Conservation (phyloP, 2,329 filamentous ascomycete species). For the Lasiodiplodia sp. region DNA sequence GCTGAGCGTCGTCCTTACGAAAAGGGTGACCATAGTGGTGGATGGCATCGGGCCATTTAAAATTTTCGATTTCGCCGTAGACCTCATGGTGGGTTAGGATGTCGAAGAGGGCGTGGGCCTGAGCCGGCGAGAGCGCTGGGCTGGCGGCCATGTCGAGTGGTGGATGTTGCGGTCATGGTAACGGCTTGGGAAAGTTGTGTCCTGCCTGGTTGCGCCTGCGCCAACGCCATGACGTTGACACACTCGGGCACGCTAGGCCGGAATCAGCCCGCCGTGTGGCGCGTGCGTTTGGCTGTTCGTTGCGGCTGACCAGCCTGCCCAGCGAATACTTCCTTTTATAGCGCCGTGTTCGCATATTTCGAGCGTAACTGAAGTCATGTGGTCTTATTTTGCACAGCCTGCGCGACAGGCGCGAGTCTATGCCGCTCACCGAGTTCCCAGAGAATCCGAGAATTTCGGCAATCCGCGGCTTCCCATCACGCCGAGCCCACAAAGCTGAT, state of each 20-base stretch:
- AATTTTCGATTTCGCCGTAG: conserved; percentile 73
- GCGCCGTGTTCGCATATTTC: not conserved
- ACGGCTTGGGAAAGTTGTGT: not conserved
- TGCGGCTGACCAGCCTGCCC: not conserved
- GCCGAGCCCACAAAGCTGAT: not conserved
- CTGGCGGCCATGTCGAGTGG: conserved; percentile 12
- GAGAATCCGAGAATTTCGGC: not conserved
- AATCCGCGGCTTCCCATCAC: conserved; percentile 1
- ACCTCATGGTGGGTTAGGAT: conserved; percentile 62
- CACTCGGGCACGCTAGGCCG: conserved; percentile 4
- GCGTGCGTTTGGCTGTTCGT: not conserved
- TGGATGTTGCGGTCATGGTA: conserved; percentile 2
- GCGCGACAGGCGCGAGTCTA: too few species aligned
- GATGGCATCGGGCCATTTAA: conserved; percentile 71
- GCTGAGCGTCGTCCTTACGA: conserved; percentile 50
- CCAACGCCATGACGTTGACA: conserved; percentile 21
- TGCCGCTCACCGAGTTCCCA: not conserved
- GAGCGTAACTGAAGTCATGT: not conserved
- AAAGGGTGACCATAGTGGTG: conserved; percentile 76
- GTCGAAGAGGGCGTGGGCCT: conserved; percentile 61
- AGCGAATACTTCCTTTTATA: not conserved
- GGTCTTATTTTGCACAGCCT: not conserved
- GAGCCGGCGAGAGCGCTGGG: conserved; percentile 50
- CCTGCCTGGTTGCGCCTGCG: conserved; percentile 4
- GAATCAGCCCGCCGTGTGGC: conserved; percentile 4